Percentiles rank a stretch among this genome's conserved stretches.
These are phyloP conservation scores for Aegle marmelos DNA, from an alignment of 345 rosid species.

Conservation along the genomic window DNA sequence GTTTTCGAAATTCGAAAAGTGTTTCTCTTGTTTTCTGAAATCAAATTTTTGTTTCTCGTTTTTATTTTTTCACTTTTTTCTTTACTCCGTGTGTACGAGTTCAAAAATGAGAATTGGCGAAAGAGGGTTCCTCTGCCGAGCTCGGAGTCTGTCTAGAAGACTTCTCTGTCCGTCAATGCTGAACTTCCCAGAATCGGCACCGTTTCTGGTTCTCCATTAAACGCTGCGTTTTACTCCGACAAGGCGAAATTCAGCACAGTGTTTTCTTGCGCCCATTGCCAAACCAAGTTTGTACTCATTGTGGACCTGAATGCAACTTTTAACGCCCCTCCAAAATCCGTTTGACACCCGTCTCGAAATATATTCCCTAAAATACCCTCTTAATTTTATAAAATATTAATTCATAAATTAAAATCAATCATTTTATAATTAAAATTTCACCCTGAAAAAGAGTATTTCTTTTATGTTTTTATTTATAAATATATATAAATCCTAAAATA, in stretches of 20 bases:
- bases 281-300: background rate
- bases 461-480: no score
- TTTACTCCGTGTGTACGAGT: background rate
- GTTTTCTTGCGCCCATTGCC: background rate
- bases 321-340: no score
- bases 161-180: background rate
- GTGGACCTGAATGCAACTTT: background rate
- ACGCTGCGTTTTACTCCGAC: background rate
- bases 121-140: background rate
- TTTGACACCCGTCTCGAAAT: no score
- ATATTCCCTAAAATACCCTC: no score
- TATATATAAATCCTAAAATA: no score
- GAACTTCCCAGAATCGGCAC: background rate
- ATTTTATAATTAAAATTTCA: no score
- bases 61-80: background rate
- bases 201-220: background rate
- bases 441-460: no score
- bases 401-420: no score
- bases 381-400: no score
- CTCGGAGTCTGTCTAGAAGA: background rate
- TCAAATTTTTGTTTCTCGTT: background rate
- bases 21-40: background rate
- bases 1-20: background rate
- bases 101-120: background rate
- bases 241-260: background rate